Evolutionary conservation across 306 rosid species (phyloP).

Genomic region (Cucumis melo): DNA sequence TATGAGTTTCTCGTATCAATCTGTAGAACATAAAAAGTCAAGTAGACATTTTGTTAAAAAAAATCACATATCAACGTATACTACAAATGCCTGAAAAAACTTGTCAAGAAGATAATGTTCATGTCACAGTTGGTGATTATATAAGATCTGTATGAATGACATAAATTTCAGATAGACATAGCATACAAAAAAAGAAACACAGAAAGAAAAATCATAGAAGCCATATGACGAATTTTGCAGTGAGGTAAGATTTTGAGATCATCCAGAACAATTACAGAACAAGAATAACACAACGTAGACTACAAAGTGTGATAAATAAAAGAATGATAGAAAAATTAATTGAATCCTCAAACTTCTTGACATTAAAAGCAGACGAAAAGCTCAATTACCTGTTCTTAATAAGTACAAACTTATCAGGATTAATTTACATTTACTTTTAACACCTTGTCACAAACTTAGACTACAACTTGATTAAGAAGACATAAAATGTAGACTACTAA

Average conservation of each 20-base stretch:
- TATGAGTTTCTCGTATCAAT: too few species aligned
- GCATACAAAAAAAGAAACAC: not conserved
- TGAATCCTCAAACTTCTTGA: not conserved
- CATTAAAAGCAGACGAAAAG: not conserved
- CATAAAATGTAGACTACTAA: not conserved
- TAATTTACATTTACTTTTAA: not conserved
- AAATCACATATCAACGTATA: too few species aligned
- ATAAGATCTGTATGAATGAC: not conserved
- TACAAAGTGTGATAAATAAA: not conserved
- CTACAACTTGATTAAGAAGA: not conserved
- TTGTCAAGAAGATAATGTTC: slow-evolving; percentile 28
- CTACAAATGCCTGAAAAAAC: slow-evolving; percentile 46
- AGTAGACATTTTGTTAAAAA: too few species aligned
- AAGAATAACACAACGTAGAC: not conserved
- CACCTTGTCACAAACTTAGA: not conserved
- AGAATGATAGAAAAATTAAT: not conserved
- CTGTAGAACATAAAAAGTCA: too few species aligned
- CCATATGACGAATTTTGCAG: not conserved
- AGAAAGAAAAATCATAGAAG: not conserved
- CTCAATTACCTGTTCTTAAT: not conserved
- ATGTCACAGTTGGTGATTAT: slow-evolving; percentile 12
- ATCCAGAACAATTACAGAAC: not conserved
- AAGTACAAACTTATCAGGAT: not conserved
- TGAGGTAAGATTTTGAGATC: not conserved
- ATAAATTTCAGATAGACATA: not conserved